Evolutionary conservation across 2,329 filamentous ascomycete genomes (phyloP).

Genomic region (Botrytis pseudocinerea): DNA sequence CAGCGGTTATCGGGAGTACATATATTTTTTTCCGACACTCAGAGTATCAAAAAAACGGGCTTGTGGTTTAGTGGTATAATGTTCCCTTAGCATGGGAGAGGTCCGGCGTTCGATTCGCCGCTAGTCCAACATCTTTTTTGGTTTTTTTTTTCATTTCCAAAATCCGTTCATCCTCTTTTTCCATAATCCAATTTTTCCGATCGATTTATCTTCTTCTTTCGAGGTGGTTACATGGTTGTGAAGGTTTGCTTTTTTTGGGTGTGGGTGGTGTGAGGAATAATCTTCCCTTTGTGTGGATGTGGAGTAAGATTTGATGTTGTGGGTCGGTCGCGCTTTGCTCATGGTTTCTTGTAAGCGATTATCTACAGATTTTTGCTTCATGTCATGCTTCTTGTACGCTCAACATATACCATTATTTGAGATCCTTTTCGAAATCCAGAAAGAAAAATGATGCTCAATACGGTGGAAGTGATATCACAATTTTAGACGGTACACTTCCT

Average conservation of each 20-base stretch:
- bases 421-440: background rate
- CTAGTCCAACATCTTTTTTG: background rate
- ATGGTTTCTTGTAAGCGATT: background rate
- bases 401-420: background rate
- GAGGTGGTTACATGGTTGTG: background rate
- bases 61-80: constrained; percentile 12
- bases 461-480: fast-evolving
- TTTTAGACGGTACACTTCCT: background rate
- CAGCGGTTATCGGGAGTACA: background rate
- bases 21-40: background rate
- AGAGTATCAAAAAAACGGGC: background rate
- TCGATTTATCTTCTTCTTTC: background rate
- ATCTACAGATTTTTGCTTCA: background rate
- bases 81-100: constrained; percentile 2
- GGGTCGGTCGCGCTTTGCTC: background rate
- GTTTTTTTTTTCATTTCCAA: no score
- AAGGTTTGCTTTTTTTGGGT: background rate
- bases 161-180: background rate
- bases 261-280: background rate
- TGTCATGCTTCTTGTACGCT: no score
- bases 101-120: constrained; percentile 3
- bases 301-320: background rate
- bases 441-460: fast-evolving
- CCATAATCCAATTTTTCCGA: background rate
- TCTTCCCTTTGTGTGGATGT: background rate